A percentile compares a stretch with the other conserved stretches of the same genome.
Conservation (phyloP, 2,329 filamentous ascomycete genomes). For the Pestalotiopsis fici region DNA sequence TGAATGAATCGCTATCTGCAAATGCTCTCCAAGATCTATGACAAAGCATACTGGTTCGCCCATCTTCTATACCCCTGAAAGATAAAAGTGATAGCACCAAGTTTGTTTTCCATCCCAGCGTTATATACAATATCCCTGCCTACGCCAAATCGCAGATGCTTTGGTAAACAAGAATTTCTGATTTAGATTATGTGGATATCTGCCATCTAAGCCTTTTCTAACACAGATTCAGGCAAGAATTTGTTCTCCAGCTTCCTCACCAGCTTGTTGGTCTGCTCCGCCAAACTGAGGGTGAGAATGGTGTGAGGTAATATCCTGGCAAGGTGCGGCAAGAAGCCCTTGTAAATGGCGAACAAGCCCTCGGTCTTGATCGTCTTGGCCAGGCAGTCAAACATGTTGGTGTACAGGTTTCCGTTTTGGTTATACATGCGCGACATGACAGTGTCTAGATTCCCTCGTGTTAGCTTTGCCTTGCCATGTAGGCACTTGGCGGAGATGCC, state of each 20-base stretch:
- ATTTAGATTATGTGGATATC: not conserved
- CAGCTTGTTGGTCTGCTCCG: slow-evolving; percentile 95
- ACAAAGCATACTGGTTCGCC: not conserved
- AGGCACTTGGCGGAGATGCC: too few species aligned
- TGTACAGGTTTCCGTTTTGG: slow-evolving; percentile 97
- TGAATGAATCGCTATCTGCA: not conserved
- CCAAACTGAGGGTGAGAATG: slow-evolving; percentile 87
- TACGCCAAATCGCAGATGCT: not conserved
- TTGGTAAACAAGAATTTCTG: not conserved
- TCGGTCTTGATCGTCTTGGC: slow-evolving; percentile 90
- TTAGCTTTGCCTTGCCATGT: slow-evolving; percentile 13
- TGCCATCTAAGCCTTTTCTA: slow-evolving; percentile 26
- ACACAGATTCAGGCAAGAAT: slow-evolving; percentile 45
- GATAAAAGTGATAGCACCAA: not conserved
- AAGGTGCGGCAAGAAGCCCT: slow-evolving; percentile 94
- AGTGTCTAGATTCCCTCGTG: slow-evolving; percentile 61
- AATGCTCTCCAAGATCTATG: not conserved
- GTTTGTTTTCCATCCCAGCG: not conserved
- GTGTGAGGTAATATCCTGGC: slow-evolving; percentile 95
- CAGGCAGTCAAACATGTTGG: slow-evolving; percentile 87
- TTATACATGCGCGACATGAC: slow-evolving; percentile 99
- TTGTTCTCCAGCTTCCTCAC: slow-evolving; percentile 74
- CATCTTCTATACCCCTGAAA: not conserved
- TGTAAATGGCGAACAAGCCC: slow-evolving; percentile 91
- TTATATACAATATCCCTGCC: not conserved